These are phyloP conservation scores for Mrakia frigida DNA, from an alignment of 768 basidiomycete species.

Conservation along the genomic window DNA sequence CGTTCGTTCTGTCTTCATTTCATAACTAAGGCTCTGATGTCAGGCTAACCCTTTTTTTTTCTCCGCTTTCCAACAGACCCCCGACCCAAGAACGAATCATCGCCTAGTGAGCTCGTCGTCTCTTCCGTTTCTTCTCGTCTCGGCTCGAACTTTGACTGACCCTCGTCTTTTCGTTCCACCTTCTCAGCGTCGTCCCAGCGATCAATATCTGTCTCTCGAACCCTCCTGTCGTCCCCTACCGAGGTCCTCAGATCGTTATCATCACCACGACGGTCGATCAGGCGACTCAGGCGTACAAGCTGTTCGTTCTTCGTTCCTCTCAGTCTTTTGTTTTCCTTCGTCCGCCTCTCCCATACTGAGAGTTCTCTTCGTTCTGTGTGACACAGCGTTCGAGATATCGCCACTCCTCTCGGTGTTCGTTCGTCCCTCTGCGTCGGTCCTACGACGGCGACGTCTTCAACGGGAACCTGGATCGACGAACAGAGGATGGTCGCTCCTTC, in stretches of 20 bases:
- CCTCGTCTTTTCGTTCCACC: slow-evolving; percentile 32
- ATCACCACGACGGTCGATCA: slow-evolving; percentile 98
- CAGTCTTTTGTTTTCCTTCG: background rate
- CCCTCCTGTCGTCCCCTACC: slow-evolving; percentile 50
- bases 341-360: too few species aligned
- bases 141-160: background rate
- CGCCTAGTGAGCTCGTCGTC: slow-evolving; percentile 55
- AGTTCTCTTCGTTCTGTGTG: too few species aligned
- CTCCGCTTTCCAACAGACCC: slow-evolving; percentile 47
- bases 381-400: slow-evolving; percentile 63
- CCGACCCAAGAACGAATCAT: slow-evolving; percentile 98
- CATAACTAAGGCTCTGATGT: background rate
- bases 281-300: slow-evolving; percentile 74
- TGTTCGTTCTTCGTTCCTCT: slow-evolving; percentile 23
- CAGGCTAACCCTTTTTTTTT: background rate
- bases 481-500: slow-evolving; percentile 67
- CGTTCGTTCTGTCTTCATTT: slow-evolving; percentile 39
- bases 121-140: slow-evolving; percentile 69
- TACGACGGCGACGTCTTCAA: slow-evolving; percentile 57
- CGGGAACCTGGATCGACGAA: slow-evolving; percentile 80
- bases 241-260: slow-evolving; percentile 84
- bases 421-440: slow-evolving; percentile 76
- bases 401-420: slow-evolving; percentile 84
- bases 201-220: slow-evolving; percentile 50
- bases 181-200: slow-evolving; percentile 39